Base-by-base conservation (phyloP, 768 basidiomycete species). In the Roridomyces roridus region DNA sequence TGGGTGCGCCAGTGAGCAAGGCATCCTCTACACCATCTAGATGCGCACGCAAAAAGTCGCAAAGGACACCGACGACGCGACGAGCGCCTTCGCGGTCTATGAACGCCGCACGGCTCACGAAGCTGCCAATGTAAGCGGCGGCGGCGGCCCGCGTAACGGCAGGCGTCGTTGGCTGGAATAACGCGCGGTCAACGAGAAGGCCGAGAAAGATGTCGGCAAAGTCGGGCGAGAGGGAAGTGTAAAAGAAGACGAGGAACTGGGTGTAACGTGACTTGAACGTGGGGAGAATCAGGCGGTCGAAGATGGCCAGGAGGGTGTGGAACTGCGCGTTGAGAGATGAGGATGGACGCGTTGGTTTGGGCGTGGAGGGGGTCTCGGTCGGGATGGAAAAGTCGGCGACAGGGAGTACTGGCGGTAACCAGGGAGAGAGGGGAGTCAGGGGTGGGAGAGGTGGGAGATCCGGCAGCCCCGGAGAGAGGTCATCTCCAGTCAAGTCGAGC, bases 211-310 rank as follows among this genome's bases (percentile, higher is more conserved):
- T 82, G 70, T 99, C 96, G 41, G 90, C 84, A 65, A 94, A 97
- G 58, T 92, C 87, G 2, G 89, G 79, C 63, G 94, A 88, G 47
- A 96, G 87, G 0, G 96, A 98, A 20, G 95, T 83, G 67, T 89
- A 94, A 87, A 94, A 97, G 79, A 99, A 99, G 42, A 98, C 67
- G 57, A 99, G 84, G 75, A 99, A 99, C 66, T 98, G 97, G 14
- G 94, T 95, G 72, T 98, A 97, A 35, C 96, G 91, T 0, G 95
- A 97, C 67, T 96, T 95, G 78, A 97, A 97, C 2, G 97, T 98
- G 35, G 88, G 91, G 45, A 99, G 84, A 68, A 99, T 94, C 34
- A 88, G 88, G 36, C 93, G 86, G 70, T 97, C 94, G 67, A 99
- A 99, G 60, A 98, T 94, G 60, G 89, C 86, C 46, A 99, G 85